Base-by-base conservation (phyloP, 176 grass and related monocot genomes). In the Cenchrus purpureus region DNA sequence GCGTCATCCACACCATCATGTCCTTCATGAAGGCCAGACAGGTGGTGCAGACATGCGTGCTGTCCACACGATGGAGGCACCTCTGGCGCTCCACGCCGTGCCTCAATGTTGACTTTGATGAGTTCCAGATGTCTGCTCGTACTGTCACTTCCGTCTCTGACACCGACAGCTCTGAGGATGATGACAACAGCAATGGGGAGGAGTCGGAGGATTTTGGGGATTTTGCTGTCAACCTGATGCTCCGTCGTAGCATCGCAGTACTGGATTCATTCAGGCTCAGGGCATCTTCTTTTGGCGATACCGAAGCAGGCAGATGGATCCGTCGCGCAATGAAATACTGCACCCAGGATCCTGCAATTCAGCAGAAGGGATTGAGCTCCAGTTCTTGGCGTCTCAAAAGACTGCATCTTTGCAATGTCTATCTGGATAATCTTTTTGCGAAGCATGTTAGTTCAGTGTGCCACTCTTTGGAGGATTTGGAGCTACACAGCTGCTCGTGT, bases 321-420 rank as follows among this genome's bases (percentile, higher is more conserved):
- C 44, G 77, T 48, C 59, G 46, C 0, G 45, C 45, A 1, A 53
- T 80, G 22, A 80, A 52, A 50, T 79, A 64, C 7, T 16, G 7
- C 14, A 7, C 58, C 1, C 58, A 22, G 5, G 66, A 44, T 50
- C 51, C 37, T 3, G 37, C 14, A 37, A 71, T 58, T 59, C 79
- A 68, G 43, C 53, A 6, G 1, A 22, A 46, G 53, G 67, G 67
- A 58, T 68, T 32, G 62, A 65, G 25, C 71, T 10, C 62, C 2
- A 67, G 49, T 28, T 76, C 51, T 77, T 77, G 73, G 51, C 37
- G n/a, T 20, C 83, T 85, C 14, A 68, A 48, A 59, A 77, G 73
- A 22, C 54, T 78, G 20, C 52, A 69, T 34, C 74, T 85, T 13
- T 7, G 43, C 56, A 1, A 12, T 78, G 13, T 70, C 0, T 2